Evolutionary conservation across 139 green algal genomes (phyloP).

Genomic region (Chlorella vulgaris): DNA sequence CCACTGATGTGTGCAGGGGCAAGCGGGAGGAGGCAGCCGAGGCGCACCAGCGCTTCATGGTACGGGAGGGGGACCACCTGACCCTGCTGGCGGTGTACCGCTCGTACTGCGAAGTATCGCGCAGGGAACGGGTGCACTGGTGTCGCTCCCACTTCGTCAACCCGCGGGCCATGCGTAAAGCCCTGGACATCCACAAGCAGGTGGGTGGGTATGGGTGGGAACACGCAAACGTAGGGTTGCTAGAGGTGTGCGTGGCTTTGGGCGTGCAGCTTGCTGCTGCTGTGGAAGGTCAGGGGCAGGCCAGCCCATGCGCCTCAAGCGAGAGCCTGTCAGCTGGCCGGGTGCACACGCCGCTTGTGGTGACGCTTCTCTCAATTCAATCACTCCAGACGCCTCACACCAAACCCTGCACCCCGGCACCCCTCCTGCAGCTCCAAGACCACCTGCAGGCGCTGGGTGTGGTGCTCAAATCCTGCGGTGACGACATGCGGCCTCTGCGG

Average conservation of each 20-base stretch:
- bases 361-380: background rate
- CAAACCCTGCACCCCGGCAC: background rate
- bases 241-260: slow-evolving; percentile 57
- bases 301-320: too few relatives aligned
- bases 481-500: slow-evolving; percentile 60
- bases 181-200: slow-evolving; percentile 75
- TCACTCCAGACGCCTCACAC: background rate
- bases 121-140: slow-evolving; percentile 39
- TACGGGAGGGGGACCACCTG: slow-evolving; percentile 78
- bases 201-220: slow-evolving; percentile 25
- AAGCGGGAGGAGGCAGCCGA: slow-evolving; percentile 69
- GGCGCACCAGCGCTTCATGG: slow-evolving; percentile 67
- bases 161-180: slow-evolving; percentile 70
- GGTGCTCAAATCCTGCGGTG: slow-evolving; percentile 51
- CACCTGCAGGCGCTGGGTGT: slow-evolving; percentile 47
- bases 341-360: too few relatives aligned
- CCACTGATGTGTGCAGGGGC: too few relatives aligned
- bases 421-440: slow-evolving; percentile 43
- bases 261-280: background rate
- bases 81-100: slow-evolving; percentile 76
- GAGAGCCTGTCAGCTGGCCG: too few relatives aligned
- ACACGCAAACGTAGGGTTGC: background rate
- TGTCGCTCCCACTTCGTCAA: slow-evolving; percentile 58
- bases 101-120: slow-evolving; percentile 51
- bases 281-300: too few relatives aligned